Conservation (phyloP, 1,284 basidiomycete genomes). For the Austroboletus sp. region DNA sequence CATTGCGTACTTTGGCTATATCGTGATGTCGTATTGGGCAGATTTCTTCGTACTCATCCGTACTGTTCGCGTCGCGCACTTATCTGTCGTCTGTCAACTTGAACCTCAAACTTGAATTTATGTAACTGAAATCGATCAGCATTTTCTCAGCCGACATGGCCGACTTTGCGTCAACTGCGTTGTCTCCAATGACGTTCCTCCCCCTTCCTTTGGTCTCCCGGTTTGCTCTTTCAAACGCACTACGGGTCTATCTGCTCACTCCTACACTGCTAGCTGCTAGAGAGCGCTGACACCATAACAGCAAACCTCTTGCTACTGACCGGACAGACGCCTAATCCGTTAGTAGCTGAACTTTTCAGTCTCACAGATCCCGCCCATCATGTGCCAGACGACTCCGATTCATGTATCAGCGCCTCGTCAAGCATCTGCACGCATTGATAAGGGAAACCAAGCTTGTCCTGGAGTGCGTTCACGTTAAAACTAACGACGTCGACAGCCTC, state of each 20-base stretch:
- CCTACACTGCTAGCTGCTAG: constrained; percentile 37
- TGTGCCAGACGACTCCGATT: constrained; percentile 39
- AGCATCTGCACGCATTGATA: constrained; percentile 66
- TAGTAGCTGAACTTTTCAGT: constrained; percentile 23
- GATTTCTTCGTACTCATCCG: too few relatives aligned
- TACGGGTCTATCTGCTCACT: background rate
- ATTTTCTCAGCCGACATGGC: constrained; percentile 6
- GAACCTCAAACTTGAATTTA: too few relatives aligned
- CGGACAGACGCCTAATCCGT: constrained; percentile 40
- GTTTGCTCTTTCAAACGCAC: constrained; percentile 16
- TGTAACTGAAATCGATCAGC: too few relatives aligned
- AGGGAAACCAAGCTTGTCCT: constrained; percentile 53
- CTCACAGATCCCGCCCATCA: constrained; percentile 1
- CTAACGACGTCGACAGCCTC: constrained; percentile 36
- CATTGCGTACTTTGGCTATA: too few relatives aligned
- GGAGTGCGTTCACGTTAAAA: background rate
- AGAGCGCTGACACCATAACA: constrained; percentile 48
- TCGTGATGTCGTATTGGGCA: too few relatives aligned
- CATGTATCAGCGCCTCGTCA: constrained; percentile 45
- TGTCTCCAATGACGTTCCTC: constrained; percentile 30
- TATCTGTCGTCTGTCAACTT: too few relatives aligned
- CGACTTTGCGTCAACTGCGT: constrained; percentile 17
- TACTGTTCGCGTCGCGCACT: too few relatives aligned
- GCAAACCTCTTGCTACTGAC: constrained; percentile 47
- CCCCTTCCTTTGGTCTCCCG: constrained; percentile 30